Base-by-base conservation (phyloP, 78 protist genomes). In the Chrysochromulina tobinii region DNA sequence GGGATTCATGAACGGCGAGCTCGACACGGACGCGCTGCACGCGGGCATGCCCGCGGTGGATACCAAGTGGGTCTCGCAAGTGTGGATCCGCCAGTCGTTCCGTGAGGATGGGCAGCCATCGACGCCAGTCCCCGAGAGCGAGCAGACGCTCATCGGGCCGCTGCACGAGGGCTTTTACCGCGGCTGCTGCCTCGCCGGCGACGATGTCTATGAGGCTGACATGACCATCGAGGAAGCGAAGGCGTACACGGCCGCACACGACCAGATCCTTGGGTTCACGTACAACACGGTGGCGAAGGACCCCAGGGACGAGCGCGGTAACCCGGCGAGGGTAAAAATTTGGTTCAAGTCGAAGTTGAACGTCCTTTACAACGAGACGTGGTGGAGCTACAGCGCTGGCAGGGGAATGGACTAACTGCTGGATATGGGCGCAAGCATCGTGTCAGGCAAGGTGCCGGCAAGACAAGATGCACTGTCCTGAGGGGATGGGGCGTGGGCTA, bases 151-250 rank as follows among this genome's bases (percentile, higher is more conserved):
- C 83, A 15, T 8, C 1, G 83, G 83, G 3, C 83, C 83, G 57
- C 57, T 75, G 83, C 83, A 75, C 57, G 83, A 75, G 83, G 83
- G 83, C 83, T 3, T 75, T 18, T 75, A 75, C 83, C 58, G 58
- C 18, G 83, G 83, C 54, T 57, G 50, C 83, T 75, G 83, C 23
- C 58, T 75, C 27, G 83, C 83, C 58, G 83, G 83, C 4, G 83
- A 50, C 83, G 83, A 75, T 57, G 25, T 75, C 27, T 17, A 11
- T 14, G 83, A 38, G 23, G 83, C 83, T 12, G 25, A 2, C 58
- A 75, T 75, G 83, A 75, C 83, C 58, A 18, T 75, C 17, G 57
- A 50, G 1, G 83, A 75, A 15, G 83, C 83, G 27, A 4, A 15
- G n/a, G 83, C 83, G 17, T 75, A 57, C 58, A 18, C 54, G 5